Evolutionary conservation across 352 stramenopile species (phyloP).

Genomic region (Phytophthora rubi): DNA sequence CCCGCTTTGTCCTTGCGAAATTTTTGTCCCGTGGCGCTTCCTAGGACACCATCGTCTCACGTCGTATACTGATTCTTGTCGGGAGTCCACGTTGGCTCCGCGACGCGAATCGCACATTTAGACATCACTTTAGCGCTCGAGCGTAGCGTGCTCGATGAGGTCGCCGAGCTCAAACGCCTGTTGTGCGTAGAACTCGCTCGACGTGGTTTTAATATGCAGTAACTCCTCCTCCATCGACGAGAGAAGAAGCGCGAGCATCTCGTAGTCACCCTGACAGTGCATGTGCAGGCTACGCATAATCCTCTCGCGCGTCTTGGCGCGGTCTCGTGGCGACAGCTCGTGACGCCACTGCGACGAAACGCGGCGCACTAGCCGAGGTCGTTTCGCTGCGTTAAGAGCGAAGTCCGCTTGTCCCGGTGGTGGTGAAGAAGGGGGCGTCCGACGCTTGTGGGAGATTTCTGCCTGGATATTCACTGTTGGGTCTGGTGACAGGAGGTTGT

Average conservation of each 20-base stretch:
- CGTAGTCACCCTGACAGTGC: conserved; percentile 66
- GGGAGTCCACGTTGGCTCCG: conserved; percentile 7
- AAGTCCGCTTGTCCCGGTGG: conserved; percentile 14
- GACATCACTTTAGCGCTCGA: conserved; percentile 45
- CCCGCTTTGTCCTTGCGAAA: conserved; percentile 25
- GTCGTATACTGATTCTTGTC: conserved; percentile 17
- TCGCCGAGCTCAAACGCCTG: conserved; percentile 61
- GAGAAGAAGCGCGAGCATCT: conserved; percentile 67
- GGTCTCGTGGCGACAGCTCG: conserved; percentile 60
- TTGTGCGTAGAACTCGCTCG: conserved; percentile 69
- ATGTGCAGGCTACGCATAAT: conserved; percentile 64
- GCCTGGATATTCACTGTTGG: conserved; percentile 23
- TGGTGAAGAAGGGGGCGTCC: conserved; percentile 20
- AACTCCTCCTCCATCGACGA: conserved; percentile 83
- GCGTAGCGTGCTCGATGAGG: conserved; percentile 55
- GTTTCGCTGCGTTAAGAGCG: conserved; percentile 30
- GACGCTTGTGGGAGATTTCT: conserved; percentile 24
- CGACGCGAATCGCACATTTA: conserved; percentile 28
- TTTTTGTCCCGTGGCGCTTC: conserved; percentile 36
- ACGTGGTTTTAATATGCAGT: conserved; percentile 75
- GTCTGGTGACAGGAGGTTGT: conserved; percentile 33
- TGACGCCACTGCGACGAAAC: conserved; percentile 64
- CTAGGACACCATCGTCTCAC: conserved; percentile 27
- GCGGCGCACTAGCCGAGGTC: conserved; percentile 50
- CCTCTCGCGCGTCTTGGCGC: conserved; percentile 65